Conservation (phyloP, 2,329 filamentous ascomycete genomes). For the Cordyceps fumosorosea region DNA sequence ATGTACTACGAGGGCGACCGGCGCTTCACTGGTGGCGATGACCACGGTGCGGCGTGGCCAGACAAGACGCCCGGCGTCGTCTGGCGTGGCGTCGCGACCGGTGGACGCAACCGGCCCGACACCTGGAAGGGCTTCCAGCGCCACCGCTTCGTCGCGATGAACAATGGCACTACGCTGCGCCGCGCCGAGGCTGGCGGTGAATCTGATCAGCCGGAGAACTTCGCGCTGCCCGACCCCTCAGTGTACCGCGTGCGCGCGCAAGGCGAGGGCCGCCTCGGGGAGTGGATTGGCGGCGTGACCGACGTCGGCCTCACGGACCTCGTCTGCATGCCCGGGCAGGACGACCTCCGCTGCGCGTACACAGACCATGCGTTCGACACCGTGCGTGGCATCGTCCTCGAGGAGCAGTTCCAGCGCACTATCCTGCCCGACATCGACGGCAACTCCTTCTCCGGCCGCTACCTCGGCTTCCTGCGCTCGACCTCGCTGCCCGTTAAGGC, state of each 20-base stretch:
- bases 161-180: constrained; percentile 55
- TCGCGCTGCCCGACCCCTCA: constrained; percentile 40
- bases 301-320: constrained; percentile 49
- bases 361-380: constrained; percentile 39
- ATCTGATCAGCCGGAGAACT: constrained; percentile 41
- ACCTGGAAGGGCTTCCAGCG: constrained; percentile 71
- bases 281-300: constrained; percentile 44
- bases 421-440: constrained; percentile 74
- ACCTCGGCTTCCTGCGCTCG: constrained; percentile 61
- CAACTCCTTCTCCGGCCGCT: constrained; percentile 63
- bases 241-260: constrained; percentile 42
- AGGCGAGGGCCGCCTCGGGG: constrained; percentile 35
- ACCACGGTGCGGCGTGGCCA: constrained; percentile 49
- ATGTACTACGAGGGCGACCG: constrained; percentile 62
- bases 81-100: constrained; percentile 64
- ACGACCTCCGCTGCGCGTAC: constrained; percentile 39
- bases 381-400: constrained; percentile 34
- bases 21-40: constrained; percentile 51
- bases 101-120: constrained; percentile 48
- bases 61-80: constrained; percentile 48
- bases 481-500: constrained; percentile 69
- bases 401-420: constrained; percentile 55
- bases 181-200: constrained; percentile 37
- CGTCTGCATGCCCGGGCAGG: constrained; percentile 37
- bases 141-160: constrained; percentile 68